Evolutionary conservation across 75 land plant species (phyloP), one percentile per base, ranked within the genome.

Genomic region (Azolla pinnata): DNA sequence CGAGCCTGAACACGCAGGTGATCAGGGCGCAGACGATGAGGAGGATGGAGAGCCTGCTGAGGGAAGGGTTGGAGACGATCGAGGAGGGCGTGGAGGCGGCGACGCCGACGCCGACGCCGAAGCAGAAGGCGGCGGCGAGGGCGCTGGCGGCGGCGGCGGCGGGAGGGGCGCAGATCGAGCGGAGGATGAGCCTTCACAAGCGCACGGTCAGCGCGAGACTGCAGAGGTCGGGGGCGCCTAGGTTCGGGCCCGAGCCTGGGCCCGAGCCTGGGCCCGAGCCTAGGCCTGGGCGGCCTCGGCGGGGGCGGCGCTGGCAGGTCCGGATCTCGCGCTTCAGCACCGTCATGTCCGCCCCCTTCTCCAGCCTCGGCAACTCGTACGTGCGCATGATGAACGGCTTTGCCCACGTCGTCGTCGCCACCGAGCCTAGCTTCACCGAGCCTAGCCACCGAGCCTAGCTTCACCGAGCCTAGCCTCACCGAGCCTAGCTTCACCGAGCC

Each of bases 361-460:
- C 49, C 49, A 18, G 23, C 4, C 2, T 46, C 2, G 29, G 54
- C 10, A 24, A 52, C 26, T 24, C 54, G 5, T 52, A 52, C 28
- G 29, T 52, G 29, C 54, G 54, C 28, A 24, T 52, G 29, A 52
- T 52, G 54, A 52, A 52, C 27, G 54, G 54, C n/a, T n/a, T n/a
- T n/a, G n/a, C n/a, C n/a, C n/a, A n/a, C n/a, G n/a, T n/a, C n/a
- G n/a, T n/a, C n/a, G n/a, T n/a, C n/a, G n/a, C n/a, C n/a, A n/a
- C n/a, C n/a, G n/a, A n/a, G n/a, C n/a, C n/a, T n/a, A n/a, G n/a
- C n/a, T n/a, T n/a, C n/a, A n/a, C n/a, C n/a, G n/a, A n/a, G n/a
- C n/a, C n/a, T n/a, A n/a, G n/a, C n/a, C n/a, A n/a, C n/a, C n/a
- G n/a, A n/a, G n/a, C n/a, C n/a, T n/a, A n/a, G n/a, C n/a, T n/a